Evolutionary conservation across 2,329 filamentous ascomycete genomes (phyloP), one percentile per base, ranked within the genome.

Genomic region (Calonectria pteridis): DNA sequence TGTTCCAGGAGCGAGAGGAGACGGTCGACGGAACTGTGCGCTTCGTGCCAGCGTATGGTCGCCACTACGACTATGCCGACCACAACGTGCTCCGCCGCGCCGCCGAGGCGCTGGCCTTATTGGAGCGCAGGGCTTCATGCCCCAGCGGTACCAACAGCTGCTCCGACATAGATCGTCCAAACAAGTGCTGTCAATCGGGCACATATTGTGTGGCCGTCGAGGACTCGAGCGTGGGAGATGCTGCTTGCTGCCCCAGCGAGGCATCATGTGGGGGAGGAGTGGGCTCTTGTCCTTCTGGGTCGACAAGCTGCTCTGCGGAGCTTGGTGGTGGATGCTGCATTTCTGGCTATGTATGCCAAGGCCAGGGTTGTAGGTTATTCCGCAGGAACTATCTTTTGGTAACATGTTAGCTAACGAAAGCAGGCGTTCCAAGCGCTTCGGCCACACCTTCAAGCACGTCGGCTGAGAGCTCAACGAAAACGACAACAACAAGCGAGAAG

Each of bases 291-390:
- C 87, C 87, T 3, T 85, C 86, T 5, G 92, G 89, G 50, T 92
- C 93, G 73, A 89, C 90, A 14, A 90, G 90, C 63, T 96, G 94
- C 81, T 87, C 92, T 0, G 87, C 90, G 10, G 88, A 89, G 40
- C 82, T 92, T 0, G 94, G 94, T 4, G 94, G 94, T 18, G 94
- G 94, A 3, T 96, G 94, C 81, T 96, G 94, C 81, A 91, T 95
- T 14, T 87, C 91, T 0, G 93, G 93, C 6, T 95, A 91, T 79
- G 87, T 90, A 1, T 96, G 94, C 78, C 87, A 91, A 71, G 92
- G 92, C 23, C 86, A 92, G 71, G 94, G 94, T 29, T 96, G 94
- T 92, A 85, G 89, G 88, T 89, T 73, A 69, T 18, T n/a, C 9
- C 6, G 10, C 28, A n/a, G n/a, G 1, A 14, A 16, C 31, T 46